Evolutionary conservation across 345 rosid species (phyloP), one percentile per base, ranked within the genome.

Genomic region (Euphorbia tirucalli): DNA sequence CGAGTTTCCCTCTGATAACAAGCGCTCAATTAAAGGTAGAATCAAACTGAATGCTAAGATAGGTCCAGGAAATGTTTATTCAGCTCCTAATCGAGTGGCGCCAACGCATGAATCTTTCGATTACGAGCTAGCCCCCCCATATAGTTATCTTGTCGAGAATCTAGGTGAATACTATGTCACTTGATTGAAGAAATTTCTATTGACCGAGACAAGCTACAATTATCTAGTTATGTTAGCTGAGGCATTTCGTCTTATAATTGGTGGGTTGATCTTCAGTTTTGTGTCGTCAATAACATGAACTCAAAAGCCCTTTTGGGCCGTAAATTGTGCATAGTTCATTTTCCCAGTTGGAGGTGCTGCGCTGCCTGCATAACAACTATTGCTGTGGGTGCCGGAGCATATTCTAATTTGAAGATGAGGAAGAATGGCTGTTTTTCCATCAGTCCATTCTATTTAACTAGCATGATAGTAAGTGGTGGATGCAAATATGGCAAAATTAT

Each of bases 1-100:
- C 5, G 98, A 93, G 80, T 92, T 92, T 66, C 96, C 97, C 18
- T 66, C 87, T 0, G 94, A 92, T 13, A 89, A 83, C 83, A 92
- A 92, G 76, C 97, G 93, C 59, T 70, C 81, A 28, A 79, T 84
- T 69, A 90, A 88, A 72, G 97, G 89, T 54, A 83, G 93, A 65
- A 79, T 87, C 66, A 92, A 86, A 75, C 74, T 85, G 69, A 86
- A 77, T 69, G 71, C 83, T 4, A 92, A 90, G 66, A 35, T 62
- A 11, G 74, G 76, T 24, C 71, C n/a, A 18, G 75, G 62, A 60
- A 79, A 66, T 71, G 71, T 65, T 31, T 86, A 82, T 80, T 49
- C 88, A 19, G 75, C 81, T 70, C 75, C 85, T 71, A 84, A 78
- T 73, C 75, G 69, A 10, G 85, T 65, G 30, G 81, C 83, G 46